Evolutionary conservation across 2,329 filamentous ascomycete species (phyloP).

Genomic region (Alternaria ethzedia): DNA sequence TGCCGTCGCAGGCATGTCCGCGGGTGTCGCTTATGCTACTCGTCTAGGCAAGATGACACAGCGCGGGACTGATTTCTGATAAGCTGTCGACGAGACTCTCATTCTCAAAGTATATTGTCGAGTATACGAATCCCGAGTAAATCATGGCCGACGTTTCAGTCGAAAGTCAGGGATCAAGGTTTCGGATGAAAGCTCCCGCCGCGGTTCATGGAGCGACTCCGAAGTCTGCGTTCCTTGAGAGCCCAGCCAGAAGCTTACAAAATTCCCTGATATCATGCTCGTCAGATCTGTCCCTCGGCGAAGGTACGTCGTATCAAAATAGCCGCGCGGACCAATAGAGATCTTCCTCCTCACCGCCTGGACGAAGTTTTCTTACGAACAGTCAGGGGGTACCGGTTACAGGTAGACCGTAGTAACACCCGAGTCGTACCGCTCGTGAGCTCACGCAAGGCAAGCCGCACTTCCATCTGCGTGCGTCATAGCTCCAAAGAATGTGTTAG

Average conservation of each 20-base stretch:
- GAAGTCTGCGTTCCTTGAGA: constrained; percentile 5
- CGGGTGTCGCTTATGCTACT: constrained; percentile 22
- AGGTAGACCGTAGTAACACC: constrained; percentile 31
- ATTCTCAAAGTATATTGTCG: constrained; percentile 1
- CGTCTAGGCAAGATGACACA: constrained; percentile 21
- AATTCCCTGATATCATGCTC: constrained; percentile 16
- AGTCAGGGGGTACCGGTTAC: constrained; percentile 25
- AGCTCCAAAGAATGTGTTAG: constrained; percentile 17
- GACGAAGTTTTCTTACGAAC: constrained; percentile 18
- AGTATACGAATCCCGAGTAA: not conserved
- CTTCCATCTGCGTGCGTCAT: constrained; percentile 30
- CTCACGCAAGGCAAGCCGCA: constrained; percentile 22
- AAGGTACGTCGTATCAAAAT: constrained; percentile 16
- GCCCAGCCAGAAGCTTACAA: constrained; percentile 9
- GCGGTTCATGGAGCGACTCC: constrained; percentile 1
- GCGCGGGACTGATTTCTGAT: constrained; percentile 27
- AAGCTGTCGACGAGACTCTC: constrained; percentile 24
- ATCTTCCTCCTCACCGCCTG: constrained; percentile 37
- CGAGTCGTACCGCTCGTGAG: constrained; percentile 29
- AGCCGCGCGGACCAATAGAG: constrained; percentile 30
- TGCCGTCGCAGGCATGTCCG: constrained; percentile 13
- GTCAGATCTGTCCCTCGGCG: constrained; percentile 12
- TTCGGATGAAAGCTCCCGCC: not conserved
- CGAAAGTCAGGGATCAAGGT: not conserved
- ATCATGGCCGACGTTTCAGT: constrained; percentile 3